Conservation (phyloP, 1,139 yeast species). For the Pichia sp. region DNA sequence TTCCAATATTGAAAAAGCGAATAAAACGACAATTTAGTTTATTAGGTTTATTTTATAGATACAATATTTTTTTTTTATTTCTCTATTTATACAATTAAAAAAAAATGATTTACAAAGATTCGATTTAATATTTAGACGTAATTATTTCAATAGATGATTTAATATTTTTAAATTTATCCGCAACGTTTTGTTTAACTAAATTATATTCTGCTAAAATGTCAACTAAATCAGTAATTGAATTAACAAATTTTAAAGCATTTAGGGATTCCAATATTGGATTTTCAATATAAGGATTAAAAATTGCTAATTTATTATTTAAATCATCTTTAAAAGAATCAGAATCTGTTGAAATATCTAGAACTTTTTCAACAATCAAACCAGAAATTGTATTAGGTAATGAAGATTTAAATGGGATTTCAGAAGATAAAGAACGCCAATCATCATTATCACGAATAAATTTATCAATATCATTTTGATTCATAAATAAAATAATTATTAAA, state of each 20-base stretch:
- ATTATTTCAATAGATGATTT: not conserved
- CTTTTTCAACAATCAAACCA: constrained; percentile 26
- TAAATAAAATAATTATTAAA: constrained; percentile 44
- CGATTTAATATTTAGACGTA: not conserved
- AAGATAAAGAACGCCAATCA: constrained; percentile 55
- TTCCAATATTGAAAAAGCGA: constrained; percentile 13
- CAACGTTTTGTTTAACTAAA: constrained; percentile 15
- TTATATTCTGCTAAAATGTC: constrained; percentile 12
- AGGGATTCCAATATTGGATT: constrained; percentile 12
- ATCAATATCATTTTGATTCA: constrained; percentile 45
- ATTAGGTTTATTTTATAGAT: too few relatives aligned
- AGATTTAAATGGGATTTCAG: constrained; percentile 55
- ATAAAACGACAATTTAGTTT: too few relatives aligned
- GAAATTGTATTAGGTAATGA: constrained; percentile 35
- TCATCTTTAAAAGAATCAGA: constrained; percentile 12
- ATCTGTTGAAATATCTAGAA: constrained; percentile 28
- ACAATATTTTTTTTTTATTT: not conserved
- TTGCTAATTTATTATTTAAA: constrained; percentile 1
- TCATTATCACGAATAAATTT: constrained; percentile 33
- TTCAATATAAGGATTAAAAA: constrained; percentile 4
- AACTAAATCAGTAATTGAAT: constrained; percentile 17
- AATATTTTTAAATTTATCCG: constrained; percentile 5
- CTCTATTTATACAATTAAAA: not conserved
- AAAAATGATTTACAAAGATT: not conserved
- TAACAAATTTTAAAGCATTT: constrained; percentile 8